phyloP scores from a whole-genome alignment of 2,329 filamentous ascomycete genomes.

The Fonsecaea erecta region DNA sequence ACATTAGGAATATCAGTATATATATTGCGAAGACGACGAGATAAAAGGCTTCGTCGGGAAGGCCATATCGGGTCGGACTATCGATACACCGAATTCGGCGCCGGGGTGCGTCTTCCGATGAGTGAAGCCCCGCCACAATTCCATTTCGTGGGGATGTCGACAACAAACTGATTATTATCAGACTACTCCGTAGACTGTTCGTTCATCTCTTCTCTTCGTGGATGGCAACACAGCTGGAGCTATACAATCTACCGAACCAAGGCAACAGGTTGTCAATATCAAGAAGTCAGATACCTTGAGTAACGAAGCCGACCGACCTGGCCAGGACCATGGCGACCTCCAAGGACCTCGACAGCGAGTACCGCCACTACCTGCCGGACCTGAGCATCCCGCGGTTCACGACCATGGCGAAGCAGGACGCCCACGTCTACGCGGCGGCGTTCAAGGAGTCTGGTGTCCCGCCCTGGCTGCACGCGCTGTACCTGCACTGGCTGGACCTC shows the following conservation, averaged over 20 bases:
- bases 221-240: not conserved
- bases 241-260: not conserved
- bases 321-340: slow-evolving; percentile 28
- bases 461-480: slow-evolving; percentile 69
- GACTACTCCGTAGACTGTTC: not conserved
- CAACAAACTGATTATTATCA: not conserved
- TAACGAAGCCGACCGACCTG: no score
- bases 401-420: slow-evolving; percentile 65
- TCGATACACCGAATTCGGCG: slow-evolving; percentile 2
- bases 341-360: slow-evolving; percentile 42
- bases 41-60: no score
- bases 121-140: slow-evolving; percentile 7
- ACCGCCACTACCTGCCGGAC: slow-evolving; percentile 67
- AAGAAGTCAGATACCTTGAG: no score
- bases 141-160: slow-evolving; percentile 13
- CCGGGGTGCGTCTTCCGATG: slow-evolving; percentile 4
- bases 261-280: not conserved
- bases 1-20: not conserved
- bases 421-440: slow-evolving; percentile 64
- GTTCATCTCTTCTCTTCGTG: not conserved
- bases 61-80: slow-evolving; percentile 5
- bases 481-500: slow-evolving; percentile 62
- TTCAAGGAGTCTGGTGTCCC: slow-evolving; percentile 65
- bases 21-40: slow-evolving; percentile 4
- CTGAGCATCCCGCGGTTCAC: slow-evolving; percentile 65